Evolutionary conservation across 179 eudicot genomes (phyloP).

Genomic region (Amaranthus tricolor): DNA sequence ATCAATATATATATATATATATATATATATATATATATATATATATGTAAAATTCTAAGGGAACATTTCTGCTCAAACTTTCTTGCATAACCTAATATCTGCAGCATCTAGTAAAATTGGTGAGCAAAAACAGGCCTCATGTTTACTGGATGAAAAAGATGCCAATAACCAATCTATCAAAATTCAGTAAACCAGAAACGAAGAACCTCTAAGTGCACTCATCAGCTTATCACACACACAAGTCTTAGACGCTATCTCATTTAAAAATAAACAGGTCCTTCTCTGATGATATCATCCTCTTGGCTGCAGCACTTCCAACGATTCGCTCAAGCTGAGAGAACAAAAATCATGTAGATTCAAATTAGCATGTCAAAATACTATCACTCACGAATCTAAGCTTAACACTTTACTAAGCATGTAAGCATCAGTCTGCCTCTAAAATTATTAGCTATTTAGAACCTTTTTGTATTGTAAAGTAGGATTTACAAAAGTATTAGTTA

Average conservation of each 20-base stretch:
- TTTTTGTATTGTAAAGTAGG: too few species aligned
- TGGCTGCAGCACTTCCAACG: constrained; percentile 75
- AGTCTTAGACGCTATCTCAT: constrained; percentile 20
- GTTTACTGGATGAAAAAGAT: neutral
- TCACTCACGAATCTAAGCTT: neutral
- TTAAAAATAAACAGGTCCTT: constrained; percentile 64
- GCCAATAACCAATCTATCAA: neutral
- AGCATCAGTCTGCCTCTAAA: too few species aligned
- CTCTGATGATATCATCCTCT: constrained; percentile 70
- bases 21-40: too few species aligned
- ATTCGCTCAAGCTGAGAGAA: constrained; percentile 68
- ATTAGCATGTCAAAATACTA: neutral
- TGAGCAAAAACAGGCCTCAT: too few species aligned
- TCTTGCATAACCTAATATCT: too few species aligned
- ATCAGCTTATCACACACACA: neutral
- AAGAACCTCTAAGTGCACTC: neutral
- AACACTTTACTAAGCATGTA: too few species aligned
- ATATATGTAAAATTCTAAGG: too few species aligned
- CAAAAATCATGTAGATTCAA: constrained; percentile 2
- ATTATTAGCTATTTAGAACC: too few species aligned
- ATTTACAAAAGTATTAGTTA: too few species aligned
- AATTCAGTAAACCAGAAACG: neutral
- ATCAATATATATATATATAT: too few species aligned
- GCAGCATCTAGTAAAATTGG: too few species aligned
- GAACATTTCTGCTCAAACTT: too few species aligned